Base-by-base conservation (phyloP, 352 stramenopile species). In the Albugo candida region DNA sequence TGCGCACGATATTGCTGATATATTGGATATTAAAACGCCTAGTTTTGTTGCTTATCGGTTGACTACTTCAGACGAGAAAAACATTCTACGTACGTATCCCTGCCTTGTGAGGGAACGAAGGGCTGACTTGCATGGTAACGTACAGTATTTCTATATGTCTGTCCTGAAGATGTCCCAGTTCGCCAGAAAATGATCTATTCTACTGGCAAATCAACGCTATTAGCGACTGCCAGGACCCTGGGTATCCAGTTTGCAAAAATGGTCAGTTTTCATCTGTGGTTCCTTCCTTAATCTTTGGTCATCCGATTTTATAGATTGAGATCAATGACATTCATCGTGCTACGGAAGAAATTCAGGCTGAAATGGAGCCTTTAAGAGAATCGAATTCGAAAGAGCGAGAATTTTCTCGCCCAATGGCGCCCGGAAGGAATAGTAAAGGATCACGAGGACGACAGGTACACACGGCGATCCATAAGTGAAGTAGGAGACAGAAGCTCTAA, bases 151-250 rank as follows among this genome's bases (percentile, higher is more conserved):
- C 63, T 93, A 53, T 95, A 93, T 51, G 77, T 87, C 20, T 95
- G 83, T 40, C 83, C 83, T 0, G 83, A 95, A 53, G 76, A 89
- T 16, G 67, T 78, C 0, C 67, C 80, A 6, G 70, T 95, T 44
- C 70, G 81, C 13, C 56, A 83, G 41, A 94, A 93, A 63, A 94
- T 94, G 82, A 80, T 85, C 13, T 92, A 93, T 55, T 93, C 82
- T 41, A 91, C 82, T 5, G 81, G 71, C 48, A 93, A 93, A 48
- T 81, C 81, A 16, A 88, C 75, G 13, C 66, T 94, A 18, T 61
- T 92, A 19, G 68, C 69, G n/a, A 73, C 64, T 1, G 73, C 74
- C 16, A 51, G 65, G 20, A 61, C 73, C 44, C 59, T 83, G 14
- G 64, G 68, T 11, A 68, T 89, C 24, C 60, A 65, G 34, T 84